phyloP scores from a whole-genome alignment of 1,139 yeast genomes.

The Saccharomyces hybrid region DNA sequence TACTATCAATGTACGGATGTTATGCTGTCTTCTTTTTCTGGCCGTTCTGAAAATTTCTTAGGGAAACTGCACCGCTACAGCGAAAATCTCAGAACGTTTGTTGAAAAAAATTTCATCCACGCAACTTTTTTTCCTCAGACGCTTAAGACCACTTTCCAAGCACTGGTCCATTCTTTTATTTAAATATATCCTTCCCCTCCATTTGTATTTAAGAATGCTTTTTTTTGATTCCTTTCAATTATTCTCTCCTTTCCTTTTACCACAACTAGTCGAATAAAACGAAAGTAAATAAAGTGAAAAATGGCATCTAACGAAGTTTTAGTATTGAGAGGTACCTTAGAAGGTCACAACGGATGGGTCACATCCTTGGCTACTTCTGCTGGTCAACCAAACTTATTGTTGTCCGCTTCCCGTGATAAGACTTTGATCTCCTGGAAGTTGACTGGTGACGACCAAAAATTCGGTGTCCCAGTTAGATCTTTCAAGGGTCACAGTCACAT shows the following conservation, averaged over 20 bases:
- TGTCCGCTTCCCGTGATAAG: slow-evolving; percentile 99
- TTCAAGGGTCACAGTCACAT: slow-evolving; percentile 99
- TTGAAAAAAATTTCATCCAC: slow-evolving; percentile 10
- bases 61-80: slow-evolving; percentile 9
- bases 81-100: slow-evolving; percentile 23
- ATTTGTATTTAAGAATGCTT: slow-evolving; percentile 2
- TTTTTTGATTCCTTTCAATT: not conserved
- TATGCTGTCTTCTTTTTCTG: slow-evolving; percentile 7
- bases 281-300: slow-evolving; percentile 8
- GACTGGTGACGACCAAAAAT: slow-evolving; percentile 94
- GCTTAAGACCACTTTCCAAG: not conserved
- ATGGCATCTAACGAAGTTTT: slow-evolving; percentile 77
- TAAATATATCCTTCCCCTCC: not conserved
- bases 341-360: slow-evolving; percentile 93
- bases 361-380: slow-evolving; percentile 98
- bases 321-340: slow-evolving; percentile 99
- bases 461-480: slow-evolving; percentile 98
- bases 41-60: slow-evolving; percentile 17
- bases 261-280: no score
- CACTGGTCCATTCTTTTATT: not conserved
- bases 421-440: slow-evolving; percentile 97
- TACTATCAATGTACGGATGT: slow-evolving; percentile 7
- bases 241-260: not conserved
- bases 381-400: slow-evolving; percentile 95
- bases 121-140: not conserved